Evolutionary conservation across 2,329 filamentous ascomycete genomes (phyloP).

Genomic region (Aspergillus unguis): DNA sequence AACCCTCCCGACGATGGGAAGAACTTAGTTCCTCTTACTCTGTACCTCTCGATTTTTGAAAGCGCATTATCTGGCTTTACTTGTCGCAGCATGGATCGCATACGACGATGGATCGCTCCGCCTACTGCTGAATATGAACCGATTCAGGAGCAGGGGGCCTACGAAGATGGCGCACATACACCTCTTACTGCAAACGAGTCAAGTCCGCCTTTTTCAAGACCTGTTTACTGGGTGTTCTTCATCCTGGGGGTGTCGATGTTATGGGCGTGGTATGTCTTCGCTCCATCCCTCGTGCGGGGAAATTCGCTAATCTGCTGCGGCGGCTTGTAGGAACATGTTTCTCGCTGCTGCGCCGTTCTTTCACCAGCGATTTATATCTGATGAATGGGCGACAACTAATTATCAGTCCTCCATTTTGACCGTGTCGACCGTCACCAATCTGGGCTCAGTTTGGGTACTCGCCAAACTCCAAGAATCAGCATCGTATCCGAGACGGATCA

Average conservation of each 20-base stretch:
- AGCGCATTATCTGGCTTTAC: not conserved
- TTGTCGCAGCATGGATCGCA: conserved; percentile 30
- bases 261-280: conserved; percentile 77
- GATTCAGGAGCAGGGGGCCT: conserved; percentile 26
- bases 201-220: conserved; percentile 65
- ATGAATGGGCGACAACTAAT: conserved; percentile 69
- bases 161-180: conserved; percentile 30
- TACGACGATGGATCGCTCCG: conserved; percentile 33
- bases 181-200: conserved; percentile 12
- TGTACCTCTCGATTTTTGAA: not conserved
- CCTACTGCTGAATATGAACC: conserved; percentile 29
- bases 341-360: conserved; percentile 94
- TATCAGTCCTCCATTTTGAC: conserved; percentile 89
- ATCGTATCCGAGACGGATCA: conserved; percentile 85
- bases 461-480: conserved; percentile 76
- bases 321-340: conserved; percentile 81
- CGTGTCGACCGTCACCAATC: conserved; percentile 79
- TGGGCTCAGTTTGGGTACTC: conserved; percentile 71
- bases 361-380: conserved; percentile 70
- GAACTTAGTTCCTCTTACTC: not conserved
- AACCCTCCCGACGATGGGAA: conserved; percentile 13
- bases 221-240: conserved; percentile 81
- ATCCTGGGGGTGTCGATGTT: conserved; percentile 90
- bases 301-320: not conserved
- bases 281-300: not conserved